Conservation (phyloP, 495 filamentous ascomycete species). For the Pyrenopolyporus hunteri region DNA sequence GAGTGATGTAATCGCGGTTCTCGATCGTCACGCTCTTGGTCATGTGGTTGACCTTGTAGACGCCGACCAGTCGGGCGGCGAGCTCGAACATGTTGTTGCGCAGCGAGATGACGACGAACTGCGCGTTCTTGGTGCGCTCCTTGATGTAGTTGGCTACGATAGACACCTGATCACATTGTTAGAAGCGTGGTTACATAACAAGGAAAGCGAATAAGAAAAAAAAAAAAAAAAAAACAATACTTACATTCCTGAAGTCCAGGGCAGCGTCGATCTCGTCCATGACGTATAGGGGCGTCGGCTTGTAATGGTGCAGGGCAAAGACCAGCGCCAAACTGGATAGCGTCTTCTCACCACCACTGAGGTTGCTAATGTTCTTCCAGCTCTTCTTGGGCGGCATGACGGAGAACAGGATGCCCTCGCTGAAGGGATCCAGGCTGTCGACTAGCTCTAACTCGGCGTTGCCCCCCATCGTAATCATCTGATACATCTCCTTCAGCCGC, state of each 20-base stretch:
- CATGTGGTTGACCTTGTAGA: conserved; percentile 99
- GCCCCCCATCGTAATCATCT: conserved; percentile 99
- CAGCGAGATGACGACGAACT: conserved; percentile 97
- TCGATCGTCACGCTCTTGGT: conserved; percentile 97
- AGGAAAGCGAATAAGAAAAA: background rate
- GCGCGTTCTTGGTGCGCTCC: conserved; percentile 97
- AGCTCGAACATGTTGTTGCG: conserved; percentile 99
- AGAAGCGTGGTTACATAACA: conserved; percentile 19
- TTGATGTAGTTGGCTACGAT: conserved; percentile 99
- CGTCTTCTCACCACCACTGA: conserved; percentile 96
- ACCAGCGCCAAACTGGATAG: conserved; percentile 91
- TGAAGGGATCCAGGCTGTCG: conserved; percentile 93
- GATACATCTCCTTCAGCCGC: conserved; percentile 98
- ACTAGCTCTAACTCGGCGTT: conserved; percentile 98
- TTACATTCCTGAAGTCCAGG: conserved; percentile 95
- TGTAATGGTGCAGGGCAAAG: conserved; percentile 97
- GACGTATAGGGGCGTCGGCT: conserved; percentile 95
- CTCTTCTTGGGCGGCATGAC: conserved; percentile 99
- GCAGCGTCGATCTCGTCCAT: conserved; percentile 99
- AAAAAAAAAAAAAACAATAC: conserved; percentile 42
- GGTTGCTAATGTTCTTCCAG: conserved; percentile 98
- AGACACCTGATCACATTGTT: conserved; percentile 68
- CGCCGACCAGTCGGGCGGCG: conserved; percentile 87
- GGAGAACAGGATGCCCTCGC: conserved; percentile 92
- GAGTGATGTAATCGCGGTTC: conserved; percentile 77